Evolutionary conservation across 129 eudicot genomes (phyloP).

Genomic region (Flaveria bidentis): DNA sequence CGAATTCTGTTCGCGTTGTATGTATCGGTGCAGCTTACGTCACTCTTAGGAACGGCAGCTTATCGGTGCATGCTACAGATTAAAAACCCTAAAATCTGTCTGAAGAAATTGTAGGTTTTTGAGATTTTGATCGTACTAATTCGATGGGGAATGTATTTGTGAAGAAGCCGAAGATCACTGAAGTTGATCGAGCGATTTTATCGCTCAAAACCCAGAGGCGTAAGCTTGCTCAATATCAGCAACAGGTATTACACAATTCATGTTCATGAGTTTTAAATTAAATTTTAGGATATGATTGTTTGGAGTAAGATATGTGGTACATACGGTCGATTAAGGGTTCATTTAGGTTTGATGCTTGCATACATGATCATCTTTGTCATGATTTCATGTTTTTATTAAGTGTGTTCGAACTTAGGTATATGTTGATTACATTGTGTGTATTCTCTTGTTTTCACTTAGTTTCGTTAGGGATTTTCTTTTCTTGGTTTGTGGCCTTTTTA

Average conservation of each 20-base stretch:
- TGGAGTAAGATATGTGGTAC: neutral
- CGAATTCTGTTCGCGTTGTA: conserved; percentile 5
- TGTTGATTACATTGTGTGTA: no score
- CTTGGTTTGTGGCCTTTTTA: no score
- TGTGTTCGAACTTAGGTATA: neutral
- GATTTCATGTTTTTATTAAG: neutral
- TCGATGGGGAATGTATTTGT: conserved; percentile 84
- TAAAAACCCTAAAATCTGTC: conserved; percentile 23
- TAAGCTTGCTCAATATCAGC: conserved; percentile 95
- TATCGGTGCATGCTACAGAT: conserved; percentile 16
- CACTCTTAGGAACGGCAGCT: no score
- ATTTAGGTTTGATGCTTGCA: neutral
- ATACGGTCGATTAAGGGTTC: neutral
- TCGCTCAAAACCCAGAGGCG: conserved; percentile 96
- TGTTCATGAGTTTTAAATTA: neutral
- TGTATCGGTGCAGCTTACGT: conserved; percentile 14
- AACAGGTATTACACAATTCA: conserved; percentile 47
- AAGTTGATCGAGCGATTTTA: conserved; percentile 91
- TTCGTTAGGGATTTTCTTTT: no score
- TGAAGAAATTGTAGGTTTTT: conserved; percentile 9
- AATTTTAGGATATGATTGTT: conserved; percentile 10
- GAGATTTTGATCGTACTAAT: neutral
- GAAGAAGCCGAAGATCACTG: conserved; percentile 96
- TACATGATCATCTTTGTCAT: neutral
- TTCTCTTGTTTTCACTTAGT: no score